Percentiles rank a stretch among this genome's conserved stretches.
phyloP scores from a whole-genome alignment of 345 rosid genomes.

The Geranium rotundifolium region DNA sequence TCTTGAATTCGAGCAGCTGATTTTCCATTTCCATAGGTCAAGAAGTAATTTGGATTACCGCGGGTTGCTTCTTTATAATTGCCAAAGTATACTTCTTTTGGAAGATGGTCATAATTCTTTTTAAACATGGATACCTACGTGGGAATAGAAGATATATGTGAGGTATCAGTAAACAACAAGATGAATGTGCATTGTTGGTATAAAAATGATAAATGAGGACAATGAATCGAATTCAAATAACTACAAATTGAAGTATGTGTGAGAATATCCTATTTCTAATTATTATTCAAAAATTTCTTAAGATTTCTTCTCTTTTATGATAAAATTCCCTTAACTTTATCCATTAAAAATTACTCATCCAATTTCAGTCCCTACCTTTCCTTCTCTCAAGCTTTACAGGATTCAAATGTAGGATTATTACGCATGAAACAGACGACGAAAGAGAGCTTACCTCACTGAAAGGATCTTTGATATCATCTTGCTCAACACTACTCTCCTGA shows the following conservation, averaged over 20 bases:
- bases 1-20: slow-evolving; percentile 86
- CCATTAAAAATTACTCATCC: too few species aligned
- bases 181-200: not conserved
- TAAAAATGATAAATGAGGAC: too few species aligned
- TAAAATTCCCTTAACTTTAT: too few species aligned
- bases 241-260: too few species aligned
- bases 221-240: too few species aligned
- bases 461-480: slow-evolving; percentile 79
- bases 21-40: slow-evolving; percentile 96
- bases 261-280: too few species aligned
- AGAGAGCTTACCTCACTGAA: slow-evolving; percentile 60
- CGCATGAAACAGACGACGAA: not conserved
- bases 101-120: slow-evolving; percentile 86
- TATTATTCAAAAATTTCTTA: too few species aligned
- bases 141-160: slow-evolving; percentile 2
- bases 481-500: slow-evolving; percentile 91
- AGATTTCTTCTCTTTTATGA: too few species aligned
- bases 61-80: slow-evolving; percentile 76
- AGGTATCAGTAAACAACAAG: not conserved
- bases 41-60: slow-evolving; percentile 81
- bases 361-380: too few species aligned
- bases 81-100: slow-evolving; percentile 76
- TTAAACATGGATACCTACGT: slow-evolving; percentile 87
- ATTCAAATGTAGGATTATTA: not conserved
- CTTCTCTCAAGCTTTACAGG: too few species aligned